These are phyloP conservation scores for Starmerella powellii DNA, from an alignment of 805 yeast species.

Conservation along the genomic window DNA sequence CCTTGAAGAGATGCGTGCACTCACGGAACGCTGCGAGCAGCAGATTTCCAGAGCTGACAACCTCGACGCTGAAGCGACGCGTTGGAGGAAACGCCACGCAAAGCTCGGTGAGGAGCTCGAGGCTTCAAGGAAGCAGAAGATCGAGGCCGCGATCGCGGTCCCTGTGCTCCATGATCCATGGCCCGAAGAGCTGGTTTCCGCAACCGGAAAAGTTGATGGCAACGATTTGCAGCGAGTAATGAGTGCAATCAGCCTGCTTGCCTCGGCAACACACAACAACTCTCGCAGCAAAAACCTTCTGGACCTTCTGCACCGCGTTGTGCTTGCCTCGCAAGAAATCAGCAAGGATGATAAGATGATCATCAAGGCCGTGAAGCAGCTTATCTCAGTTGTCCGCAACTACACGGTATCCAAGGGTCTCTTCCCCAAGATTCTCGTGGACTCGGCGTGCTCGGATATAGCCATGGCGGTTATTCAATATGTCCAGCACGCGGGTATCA, in stretches of 20 bases:
- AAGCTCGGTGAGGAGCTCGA: slow-evolving; percentile 25
- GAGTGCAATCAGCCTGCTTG: slow-evolving; percentile 28
- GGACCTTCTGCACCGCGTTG: slow-evolving; percentile 28
- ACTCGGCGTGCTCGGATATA: slow-evolving; percentile 66
- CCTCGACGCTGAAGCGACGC: slow-evolving; percentile 28
- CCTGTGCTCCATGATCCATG: slow-evolving; percentile 6
- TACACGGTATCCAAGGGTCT: slow-evolving; percentile 50
- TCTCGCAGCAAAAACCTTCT: slow-evolving; percentile 22
- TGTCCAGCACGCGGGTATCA: slow-evolving; percentile 5
- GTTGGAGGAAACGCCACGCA: slow-evolving; percentile 29
- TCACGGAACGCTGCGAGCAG: slow-evolving; percentile 26
- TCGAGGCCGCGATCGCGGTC: slow-evolving; percentile 16
- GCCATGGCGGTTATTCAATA: slow-evolving; percentile 43
- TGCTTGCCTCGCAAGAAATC: slow-evolving; percentile 27
- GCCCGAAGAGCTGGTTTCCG: slow-evolving; percentile 1
- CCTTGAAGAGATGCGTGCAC: slow-evolving; percentile 31
- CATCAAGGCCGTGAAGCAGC: slow-evolving; percentile 58
- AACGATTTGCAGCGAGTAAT: slow-evolving; percentile 26
- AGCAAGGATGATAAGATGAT: slow-evolving; percentile 28
- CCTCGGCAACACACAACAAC: slow-evolving; percentile 24
- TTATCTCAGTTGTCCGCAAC: slow-evolving; percentile 66
- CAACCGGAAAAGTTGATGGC: slow-evolving; percentile 25
- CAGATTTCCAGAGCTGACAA: slow-evolving; percentile 22
- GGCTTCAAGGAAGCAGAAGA: slow-evolving; percentile 11
- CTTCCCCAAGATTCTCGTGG: slow-evolving; percentile 57